Conservation (phyloP, 2,329 filamentous ascomycete genomes). For the Fusarium anthophilum region DNA sequence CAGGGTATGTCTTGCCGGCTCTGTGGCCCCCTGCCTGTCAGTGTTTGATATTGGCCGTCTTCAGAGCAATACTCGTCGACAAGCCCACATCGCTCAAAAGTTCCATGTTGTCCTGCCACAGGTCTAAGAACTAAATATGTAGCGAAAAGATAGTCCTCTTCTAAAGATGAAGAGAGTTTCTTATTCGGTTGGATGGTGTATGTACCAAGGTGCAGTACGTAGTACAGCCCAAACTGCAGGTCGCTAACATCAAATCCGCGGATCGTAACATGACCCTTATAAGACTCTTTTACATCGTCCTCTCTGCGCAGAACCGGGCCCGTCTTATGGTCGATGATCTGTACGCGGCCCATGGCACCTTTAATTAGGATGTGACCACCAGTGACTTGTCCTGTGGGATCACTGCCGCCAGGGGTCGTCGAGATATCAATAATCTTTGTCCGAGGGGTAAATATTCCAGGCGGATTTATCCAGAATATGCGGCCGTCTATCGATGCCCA, state of each 20-base stretch:
- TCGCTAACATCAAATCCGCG: neutral
- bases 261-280: neutral
- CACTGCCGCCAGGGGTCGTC: neutral
- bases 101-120: neutral
- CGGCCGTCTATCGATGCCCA: neutral
- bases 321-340: neutral
- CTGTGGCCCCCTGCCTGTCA: rapidly evolving
- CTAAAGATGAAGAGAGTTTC: rapidly evolving
- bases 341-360: neutral
- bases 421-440: neutral
- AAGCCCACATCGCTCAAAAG: neutral
- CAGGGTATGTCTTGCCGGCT: neutral
- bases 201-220: neutral
- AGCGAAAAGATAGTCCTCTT: neutral
- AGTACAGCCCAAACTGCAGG: neutral
- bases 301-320: neutral
- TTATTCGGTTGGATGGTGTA: neutral
- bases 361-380: neutral
- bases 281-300: neutral
- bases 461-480: rapidly evolving
- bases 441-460: neutral
- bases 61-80: neutral
- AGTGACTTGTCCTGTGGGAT: neutral
- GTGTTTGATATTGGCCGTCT: neutral
- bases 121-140: neutral